Conservation (phyloP, 2,329 filamentous ascomycete species). For the Calonectria henricotiae region DNA sequence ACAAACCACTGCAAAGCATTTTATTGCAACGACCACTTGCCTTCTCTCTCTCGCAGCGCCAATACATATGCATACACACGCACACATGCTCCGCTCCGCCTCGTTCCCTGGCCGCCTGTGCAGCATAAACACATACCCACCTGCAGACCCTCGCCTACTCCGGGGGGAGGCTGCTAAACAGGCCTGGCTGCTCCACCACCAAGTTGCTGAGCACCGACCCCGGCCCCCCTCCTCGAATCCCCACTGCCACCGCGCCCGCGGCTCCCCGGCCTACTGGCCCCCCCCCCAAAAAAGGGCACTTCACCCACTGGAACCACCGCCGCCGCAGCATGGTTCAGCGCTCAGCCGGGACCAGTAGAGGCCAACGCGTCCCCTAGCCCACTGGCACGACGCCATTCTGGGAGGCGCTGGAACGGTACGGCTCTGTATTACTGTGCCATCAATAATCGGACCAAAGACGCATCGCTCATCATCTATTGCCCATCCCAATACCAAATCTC, state of each 20-base stretch:
- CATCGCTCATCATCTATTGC: conserved; percentile 8
- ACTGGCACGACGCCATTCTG: conserved; percentile 12
- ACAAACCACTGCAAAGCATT: conserved; percentile 31
- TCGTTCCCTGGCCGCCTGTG: conserved; percentile 2
- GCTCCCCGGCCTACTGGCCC: conserved; percentile 29
- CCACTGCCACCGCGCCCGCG: conserved; percentile 34
- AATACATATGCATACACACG: not conserved
- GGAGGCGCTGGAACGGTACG: conserved; percentile 15
- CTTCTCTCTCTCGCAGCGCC: not conserved
- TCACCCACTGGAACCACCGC: conserved; percentile 26
- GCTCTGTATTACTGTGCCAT: conserved; percentile 17
- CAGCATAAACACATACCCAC: conserved; percentile 10
- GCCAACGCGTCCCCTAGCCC: conserved; percentile 5
- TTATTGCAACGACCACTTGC: conserved; percentile 35
- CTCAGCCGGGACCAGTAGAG: conserved; percentile 1
- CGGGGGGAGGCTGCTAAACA: conserved; percentile 23
- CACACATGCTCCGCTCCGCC: conserved; percentile 1
- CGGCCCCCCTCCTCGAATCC: conserved; percentile 24
- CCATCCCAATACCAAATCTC: conserved; percentile 18
- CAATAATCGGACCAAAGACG: conserved; percentile 12
- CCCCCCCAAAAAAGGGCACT: conserved; percentile 22
- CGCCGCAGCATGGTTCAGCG: conserved; percentile 15
- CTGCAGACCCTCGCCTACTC: conserved; percentile 20
- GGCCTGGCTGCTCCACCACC: conserved; percentile 29
- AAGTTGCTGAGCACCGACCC: conserved; percentile 11